Base-by-base conservation (phyloP, 1,284 basidiomycete genomes). In the Cutaneotrichosporon sp. region DNA sequence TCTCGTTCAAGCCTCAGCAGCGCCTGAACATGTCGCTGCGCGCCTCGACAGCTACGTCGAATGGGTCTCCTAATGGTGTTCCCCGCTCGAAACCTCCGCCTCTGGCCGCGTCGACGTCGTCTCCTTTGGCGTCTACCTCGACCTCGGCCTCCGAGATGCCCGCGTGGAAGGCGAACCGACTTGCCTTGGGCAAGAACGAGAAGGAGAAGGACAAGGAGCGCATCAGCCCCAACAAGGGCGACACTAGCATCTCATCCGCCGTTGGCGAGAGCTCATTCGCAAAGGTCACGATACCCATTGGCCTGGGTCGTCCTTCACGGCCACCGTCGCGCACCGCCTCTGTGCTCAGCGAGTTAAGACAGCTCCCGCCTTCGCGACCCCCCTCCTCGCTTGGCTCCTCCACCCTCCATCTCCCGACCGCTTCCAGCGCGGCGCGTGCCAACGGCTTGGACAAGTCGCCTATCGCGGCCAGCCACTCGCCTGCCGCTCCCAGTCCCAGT, bases 91-190 rank as follows among this genome's bases (percentile, higher is more conserved):
- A 20, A n/a, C 45, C 31, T 27, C 50, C 29, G 57, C 50, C 51
- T 5, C 20, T 20, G 16, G 50, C 50, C 9, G 31, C 56, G 16
- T 25, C 42, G 7, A 18, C 16, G 18, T 18, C 38, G 38, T 42
- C 38, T 18, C 38, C 38, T 7, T 18, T 42, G 16, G 38, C 18
- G 16, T 42, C 38, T n/a, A 42, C 38, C 24, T 45, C 20, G 9
- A 16, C 45, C 45, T 25, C 24, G 45, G 45, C 22, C 14, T 22
- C 53, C 11, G 54, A 51, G 20, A 62, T 70, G 4, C 69, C 69
- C 0, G 63, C 60, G 22, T 70, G 69, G 69, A 70, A 70, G 61
- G 53, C 60, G 56, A 63, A 68, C 62, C 63, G 69, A 13, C 61
- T 68, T 16, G 58, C 65, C 14, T 29, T 68, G 43, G 69, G 69